Evolutionary conservation across 441 rosid species (phyloP), one percentile per base, ranked within the genome.

Genomic region (Croton laevigatus): DNA sequence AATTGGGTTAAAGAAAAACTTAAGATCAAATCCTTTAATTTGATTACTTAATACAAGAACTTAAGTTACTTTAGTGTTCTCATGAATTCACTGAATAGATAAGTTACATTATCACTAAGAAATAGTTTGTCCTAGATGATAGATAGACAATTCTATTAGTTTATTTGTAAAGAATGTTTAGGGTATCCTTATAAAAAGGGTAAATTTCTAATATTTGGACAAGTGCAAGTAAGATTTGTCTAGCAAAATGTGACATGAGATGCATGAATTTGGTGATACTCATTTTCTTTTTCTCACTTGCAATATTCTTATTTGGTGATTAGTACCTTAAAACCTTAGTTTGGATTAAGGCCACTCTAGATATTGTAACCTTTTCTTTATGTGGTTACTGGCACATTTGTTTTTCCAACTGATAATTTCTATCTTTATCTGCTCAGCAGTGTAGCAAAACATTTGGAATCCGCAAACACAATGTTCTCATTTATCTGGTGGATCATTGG

Each of bases 401-500:
- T 40, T 40, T 38, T 74, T 48, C 9, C 32, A 27, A 55, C 36
- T 48, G n/a, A 13, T 20, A 8, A 20, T 68, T 68, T 67, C 10
- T 68, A 22, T 59, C 20, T 40, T 5, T 42, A 68, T 53, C 44
- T 19, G 51, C 68, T 55, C 71, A 73, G 79, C 79, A 87, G 88
- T 70, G 75, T 86, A 9, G 89, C 92, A 1, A 92, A 95, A 85
- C 91, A 92, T 79, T 82, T 95, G 72, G 98, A 89, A 72, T 90
- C 99, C 55, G 98, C 91, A 13, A 95, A 91, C 70, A 92, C 98
- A 19, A 89, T 92, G 92, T 88, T 95, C 76, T 95, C 98, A 5
- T 92, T 92, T 78, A 67, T 92, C 60, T 95, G 99, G 99, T 95
- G 99, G 97, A 85, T 90, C 81, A 82, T 92, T 68, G 98, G 98